phyloP scores from a whole-genome alignment of 345 rosid species.

The rapeseed (Brassica napus) region DNA sequence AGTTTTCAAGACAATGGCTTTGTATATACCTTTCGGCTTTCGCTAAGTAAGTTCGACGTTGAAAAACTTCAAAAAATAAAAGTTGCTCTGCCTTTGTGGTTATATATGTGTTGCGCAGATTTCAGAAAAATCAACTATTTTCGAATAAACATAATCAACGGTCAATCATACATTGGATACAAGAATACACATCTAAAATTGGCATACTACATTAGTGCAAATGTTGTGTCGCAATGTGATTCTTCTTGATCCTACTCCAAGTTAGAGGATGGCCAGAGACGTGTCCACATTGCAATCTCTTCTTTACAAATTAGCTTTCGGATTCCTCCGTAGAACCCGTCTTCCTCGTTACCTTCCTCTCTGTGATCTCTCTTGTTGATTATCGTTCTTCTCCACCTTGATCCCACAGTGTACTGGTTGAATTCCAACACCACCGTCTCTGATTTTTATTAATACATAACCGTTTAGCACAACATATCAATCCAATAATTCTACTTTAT shows the following conservation, averaged over 20 bases:
- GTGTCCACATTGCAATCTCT: slow-evolving; percentile 70
- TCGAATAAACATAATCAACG: neutral
- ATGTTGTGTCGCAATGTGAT: neutral
- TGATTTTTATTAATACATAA: slow-evolving; percentile 38
- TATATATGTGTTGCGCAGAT: neutral
- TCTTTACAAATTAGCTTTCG: slow-evolving; percentile 55
- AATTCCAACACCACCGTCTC: slow-evolving; percentile 53
- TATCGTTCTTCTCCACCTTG: slow-evolving; percentile 71
- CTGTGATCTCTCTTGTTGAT: slow-evolving; percentile 62
- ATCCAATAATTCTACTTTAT: neutral
- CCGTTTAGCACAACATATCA: neutral
- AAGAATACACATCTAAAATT: neutral
- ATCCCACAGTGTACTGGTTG: slow-evolving; percentile 69
- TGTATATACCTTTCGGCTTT: slow-evolving; percentile 31
- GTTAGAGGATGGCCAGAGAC: slow-evolving; percentile 64
- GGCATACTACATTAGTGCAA: neutral
- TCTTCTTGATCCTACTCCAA: slow-evolving; percentile 47
- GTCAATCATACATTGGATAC: slow-evolving; percentile 1
- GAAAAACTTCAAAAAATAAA: slow-evolving; percentile 21
- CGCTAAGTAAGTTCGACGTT: slow-evolving; percentile 18
- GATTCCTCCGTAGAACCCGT: slow-evolving; percentile 90
- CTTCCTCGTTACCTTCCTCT: slow-evolving; percentile 81
- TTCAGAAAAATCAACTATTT: neutral
- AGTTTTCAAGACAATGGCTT: slow-evolving; percentile 43
- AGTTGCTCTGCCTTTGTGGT: neutral